Evolutionary conservation across 1,284 basidiomycete genomes (phyloP).

Genomic region (Termitomyces sp.): DNA sequence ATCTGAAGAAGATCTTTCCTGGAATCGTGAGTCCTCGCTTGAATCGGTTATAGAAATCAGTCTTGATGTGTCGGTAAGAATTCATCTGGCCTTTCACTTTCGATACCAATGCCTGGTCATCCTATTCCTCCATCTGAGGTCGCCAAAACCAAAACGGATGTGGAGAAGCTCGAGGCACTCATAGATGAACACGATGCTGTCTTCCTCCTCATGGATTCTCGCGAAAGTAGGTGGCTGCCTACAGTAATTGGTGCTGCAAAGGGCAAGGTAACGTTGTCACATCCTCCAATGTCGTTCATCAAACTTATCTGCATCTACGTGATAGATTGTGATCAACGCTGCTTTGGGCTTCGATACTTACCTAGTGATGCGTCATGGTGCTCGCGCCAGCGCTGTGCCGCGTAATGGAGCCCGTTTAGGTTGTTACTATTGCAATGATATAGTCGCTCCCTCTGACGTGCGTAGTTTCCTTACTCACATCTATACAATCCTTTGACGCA

Average conservation of each 20-base stretch:
- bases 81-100: constrained; percentile 33
- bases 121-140: constrained; percentile 61
- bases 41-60: constrained; percentile 45
- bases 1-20: constrained; percentile 86
- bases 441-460: constrained; percentile 94
- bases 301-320: neutral
- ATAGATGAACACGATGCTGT: constrained; percentile 85
- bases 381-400: constrained; percentile 39
- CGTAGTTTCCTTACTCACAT: constrained; percentile 23
- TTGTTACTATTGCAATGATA: constrained; percentile 98
- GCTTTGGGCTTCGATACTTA: constrained; percentile 96
- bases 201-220: constrained; percentile 96
- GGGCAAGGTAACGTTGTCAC: constrained; percentile 56
- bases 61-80: constrained; percentile 2
- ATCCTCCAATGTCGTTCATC: neutral
- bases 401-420: constrained; percentile 53
- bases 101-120: constrained; percentile 97
- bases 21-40: constrained; percentile 63
- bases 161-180: constrained; percentile 70
- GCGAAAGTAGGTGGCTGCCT: constrained; percentile 94
- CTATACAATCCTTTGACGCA: neutral
- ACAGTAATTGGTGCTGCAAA: constrained; percentile 82
- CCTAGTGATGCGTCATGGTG: constrained; percentile 95
- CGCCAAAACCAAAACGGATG: constrained; percentile 59
- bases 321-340: constrained; percentile 87